Conservation (phyloP, 169 alveolate genomes). For the Eimeria mitis region DNA sequence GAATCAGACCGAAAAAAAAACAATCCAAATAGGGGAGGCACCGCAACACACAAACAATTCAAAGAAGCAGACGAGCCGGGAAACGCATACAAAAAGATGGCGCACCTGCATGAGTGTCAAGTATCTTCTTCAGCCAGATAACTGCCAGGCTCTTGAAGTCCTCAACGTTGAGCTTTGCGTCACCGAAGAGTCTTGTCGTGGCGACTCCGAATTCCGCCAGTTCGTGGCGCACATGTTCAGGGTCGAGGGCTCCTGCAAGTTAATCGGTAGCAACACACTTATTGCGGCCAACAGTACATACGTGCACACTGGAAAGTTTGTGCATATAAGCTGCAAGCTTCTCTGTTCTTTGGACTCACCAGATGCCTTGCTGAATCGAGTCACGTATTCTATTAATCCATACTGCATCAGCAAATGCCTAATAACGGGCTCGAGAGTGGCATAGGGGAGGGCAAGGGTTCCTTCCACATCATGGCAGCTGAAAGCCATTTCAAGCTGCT, state of each 20-base stretch:
- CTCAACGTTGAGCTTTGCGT: constrained; percentile 86
- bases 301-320: neutral
- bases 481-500: constrained; percentile 88
- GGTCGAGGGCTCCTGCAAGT: constrained; percentile 86
- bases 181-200: constrained; percentile 79
- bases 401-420: constrained; percentile 90
- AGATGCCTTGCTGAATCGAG: constrained; percentile 84
- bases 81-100: neutral
- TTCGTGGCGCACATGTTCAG: constrained; percentile 86
- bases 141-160: constrained; percentile 90
- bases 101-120: constrained; percentile 87
- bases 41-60: neutral
- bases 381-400: constrained; percentile 90
- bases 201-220: constrained; percentile 84
- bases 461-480: constrained; percentile 89
- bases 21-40: neutral
- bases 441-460: constrained; percentile 88
- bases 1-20: neutral
- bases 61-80: neutral
- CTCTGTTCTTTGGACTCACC: constrained; percentile 82
- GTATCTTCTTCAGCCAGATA: constrained; percentile 89
- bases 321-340: neutral
- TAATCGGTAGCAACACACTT: neutral
- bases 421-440: constrained; percentile 89
- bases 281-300: neutral